Base-by-base conservation (phyloP, 208 protist species). In the Wallacemonas rigidus region DNA sequence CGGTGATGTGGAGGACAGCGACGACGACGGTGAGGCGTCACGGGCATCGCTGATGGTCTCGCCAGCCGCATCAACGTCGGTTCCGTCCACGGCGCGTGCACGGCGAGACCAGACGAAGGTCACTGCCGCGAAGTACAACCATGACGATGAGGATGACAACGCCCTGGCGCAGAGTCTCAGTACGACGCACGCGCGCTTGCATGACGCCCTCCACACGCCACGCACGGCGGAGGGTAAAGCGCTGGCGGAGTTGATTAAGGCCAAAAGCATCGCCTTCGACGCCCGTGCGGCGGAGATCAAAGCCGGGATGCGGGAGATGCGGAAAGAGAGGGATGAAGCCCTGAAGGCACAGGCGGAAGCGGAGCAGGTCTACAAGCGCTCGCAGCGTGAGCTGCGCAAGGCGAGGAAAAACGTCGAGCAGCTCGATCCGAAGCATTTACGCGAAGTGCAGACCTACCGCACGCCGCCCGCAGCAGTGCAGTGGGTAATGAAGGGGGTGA, bases 371-470 rank as follows among this genome's bases (percentile, higher is more conserved):
- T 60, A 81, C 17, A 68, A 77, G 39, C 56, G 55, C 12, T 77
- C 80, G 1, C 38, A 74, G 60, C 35, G n/a, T 38, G 74, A 89
- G 50, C 77, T 93, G 35, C 58, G 71, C 6, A 69, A 72, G 35
- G 88, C 80, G 15, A 77, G 81, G 50, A 64, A 78, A 40, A 79
- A 77, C 35, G 79, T 93, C 8, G 60, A 84, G 64, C 43, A 76
- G 36, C 83, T 93, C 50, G 81, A 93, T 55, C 55, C 57, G 2
- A 67, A 73, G 2, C 58, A 87, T 51, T 70, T 89, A 50, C 68
- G 72, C 6, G 88, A 93, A 75, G 81, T 93, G 9, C 79, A 87
- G 48, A 82, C 80, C 44, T 93, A 93, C 58, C 85, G 88, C 35
- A 81, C 80, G 6, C 88, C 88, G n/a, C 85, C 88, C 11, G 69